Conservation (phyloP, 2,329 filamentous ascomycete genomes). For the Metarhizium sp. region DNA sequence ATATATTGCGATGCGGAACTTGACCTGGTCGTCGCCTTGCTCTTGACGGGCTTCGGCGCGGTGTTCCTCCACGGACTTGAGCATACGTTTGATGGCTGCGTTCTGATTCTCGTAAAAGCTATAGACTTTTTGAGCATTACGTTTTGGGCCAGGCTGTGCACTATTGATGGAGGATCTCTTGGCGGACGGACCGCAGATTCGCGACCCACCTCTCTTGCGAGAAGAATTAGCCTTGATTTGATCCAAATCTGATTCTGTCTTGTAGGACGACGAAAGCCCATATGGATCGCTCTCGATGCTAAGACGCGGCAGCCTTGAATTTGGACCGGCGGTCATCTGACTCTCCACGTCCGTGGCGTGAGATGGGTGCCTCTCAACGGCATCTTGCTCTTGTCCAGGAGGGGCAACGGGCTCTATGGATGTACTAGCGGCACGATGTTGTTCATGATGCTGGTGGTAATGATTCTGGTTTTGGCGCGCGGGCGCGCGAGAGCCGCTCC, state of each 20-base stretch:
- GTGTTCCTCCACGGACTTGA: slow-evolving; percentile 92
- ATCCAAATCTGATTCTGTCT: slow-evolving; percentile 66
- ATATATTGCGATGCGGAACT: slow-evolving; percentile 57
- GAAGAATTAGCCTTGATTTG: slow-evolving; percentile 73
- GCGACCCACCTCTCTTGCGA: slow-evolving; percentile 53
- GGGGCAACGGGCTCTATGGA: slow-evolving; percentile 30
- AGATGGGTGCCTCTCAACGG: slow-evolving; percentile 33
- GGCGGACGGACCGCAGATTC: slow-evolving; percentile 7
- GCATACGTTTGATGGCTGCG: slow-evolving; percentile 80
- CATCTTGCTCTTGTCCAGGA: slow-evolving; percentile 23
- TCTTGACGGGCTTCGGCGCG: slow-evolving; percentile 71
- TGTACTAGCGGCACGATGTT: slow-evolving; percentile 32
- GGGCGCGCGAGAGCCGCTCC: slow-evolving; percentile 18
- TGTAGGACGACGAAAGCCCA: slow-evolving; percentile 66
- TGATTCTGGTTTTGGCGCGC: slow-evolving; percentile 7
- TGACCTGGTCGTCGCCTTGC: slow-evolving; percentile 70
- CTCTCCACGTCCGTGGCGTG: slow-evolving; percentile 38
- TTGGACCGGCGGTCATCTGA: slow-evolving; percentile 27
- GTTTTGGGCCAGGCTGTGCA: slow-evolving; percentile 13
- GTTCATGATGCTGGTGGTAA: neutral
- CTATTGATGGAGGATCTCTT: neutral
- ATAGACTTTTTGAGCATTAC: slow-evolving; percentile 49
- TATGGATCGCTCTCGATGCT: slow-evolving; percentile 68
- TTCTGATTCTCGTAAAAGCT: slow-evolving; percentile 89
- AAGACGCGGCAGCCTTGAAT: slow-evolving; percentile 45